Percentiles rank a stretch among this genome's conserved stretches.
Evolutionary conservation across 306 rosid species (phyloP).

Genomic region (Luffa acutangula): DNA sequence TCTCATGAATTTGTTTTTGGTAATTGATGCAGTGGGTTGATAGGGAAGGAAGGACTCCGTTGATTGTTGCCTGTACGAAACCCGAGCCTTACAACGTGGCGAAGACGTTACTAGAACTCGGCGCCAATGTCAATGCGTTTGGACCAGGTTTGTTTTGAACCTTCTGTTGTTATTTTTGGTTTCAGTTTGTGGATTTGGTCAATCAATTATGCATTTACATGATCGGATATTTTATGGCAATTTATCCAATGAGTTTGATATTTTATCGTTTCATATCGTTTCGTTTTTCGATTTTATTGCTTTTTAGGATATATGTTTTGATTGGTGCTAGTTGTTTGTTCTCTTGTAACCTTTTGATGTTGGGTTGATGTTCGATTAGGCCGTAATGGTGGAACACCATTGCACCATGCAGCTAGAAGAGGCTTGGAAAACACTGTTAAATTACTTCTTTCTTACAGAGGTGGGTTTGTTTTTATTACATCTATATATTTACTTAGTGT

Average conservation of each 20-base stretch:
- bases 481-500: background rate
- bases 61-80: constrained; percentile 76
- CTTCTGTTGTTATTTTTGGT: background rate
- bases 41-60: constrained; percentile 69
- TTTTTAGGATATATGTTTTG: background rate
- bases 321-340: background rate
- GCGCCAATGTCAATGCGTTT: constrained; percentile 81
- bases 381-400: constrained; percentile 64
- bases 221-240: background rate
- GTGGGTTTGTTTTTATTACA: constrained; percentile 21
- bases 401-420: constrained; percentile 93
- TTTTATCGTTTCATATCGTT: background rate
- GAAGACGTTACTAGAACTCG: constrained; percentile 71
- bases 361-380: constrained; percentile 5
- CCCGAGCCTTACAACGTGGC: constrained; percentile 53
- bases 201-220: background rate
- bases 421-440: constrained; percentile 64
- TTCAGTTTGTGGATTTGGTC: background rate
- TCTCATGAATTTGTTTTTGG: background rate
- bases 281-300: background rate
- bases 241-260: background rate
- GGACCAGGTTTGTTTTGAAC: constrained; percentile 55
- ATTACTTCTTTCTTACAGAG: constrained; percentile 72
- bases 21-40: constrained; percentile 58
- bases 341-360: background rate